These are phyloP conservation scores for Psilocybe cyanescens DNA, from an alignment of 768 basidiomycete species.

Conservation along the genomic window DNA sequence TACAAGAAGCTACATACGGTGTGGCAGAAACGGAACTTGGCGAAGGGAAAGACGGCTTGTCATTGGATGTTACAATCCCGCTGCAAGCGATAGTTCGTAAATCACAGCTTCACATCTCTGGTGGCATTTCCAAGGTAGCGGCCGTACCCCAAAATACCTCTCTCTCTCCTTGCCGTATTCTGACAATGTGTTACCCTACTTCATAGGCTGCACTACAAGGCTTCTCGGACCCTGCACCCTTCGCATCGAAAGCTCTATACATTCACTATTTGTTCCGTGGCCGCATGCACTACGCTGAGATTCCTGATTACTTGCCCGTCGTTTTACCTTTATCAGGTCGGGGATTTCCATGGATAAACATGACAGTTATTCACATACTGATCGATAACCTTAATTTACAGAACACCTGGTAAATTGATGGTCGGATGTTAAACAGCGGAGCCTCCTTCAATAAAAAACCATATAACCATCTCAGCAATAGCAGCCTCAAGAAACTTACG, in stretches of 20 bases:
- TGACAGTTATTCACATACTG: not conserved
- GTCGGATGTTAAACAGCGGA: not conserved
- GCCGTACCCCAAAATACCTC: constrained; percentile 1
- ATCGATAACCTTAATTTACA: constrained; percentile 11
- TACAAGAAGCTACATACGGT: constrained; percentile 78
- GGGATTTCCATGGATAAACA: constrained; percentile 26
- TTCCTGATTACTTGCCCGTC: constrained; percentile 68
- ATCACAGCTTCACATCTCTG: constrained; percentile 79
- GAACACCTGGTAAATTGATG: constrained; percentile 22
- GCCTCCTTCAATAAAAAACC: not conserved
- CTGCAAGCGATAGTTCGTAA: constrained; percentile 81
- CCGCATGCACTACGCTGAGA: constrained; percentile 75
- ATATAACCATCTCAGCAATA: not conserved
- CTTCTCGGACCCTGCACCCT: constrained; percentile 86
- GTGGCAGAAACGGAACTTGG: constrained; percentile 44
- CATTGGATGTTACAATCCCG: constrained; percentile 79
- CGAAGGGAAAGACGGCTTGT: constrained; percentile 55
- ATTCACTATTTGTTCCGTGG: constrained; percentile 81
- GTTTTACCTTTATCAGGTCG: constrained; percentile 78
- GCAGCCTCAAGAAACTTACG: not conserved
- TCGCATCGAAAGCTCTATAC: constrained; percentile 67
- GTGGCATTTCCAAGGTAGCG: constrained; percentile 74
- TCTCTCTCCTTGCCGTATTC: not conserved
- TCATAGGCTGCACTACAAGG: constrained; percentile 74
- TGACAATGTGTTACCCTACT: constrained; percentile 14